Percentiles rank a stretch among this genome's conserved stretches.
These are phyloP conservation scores for Phytophthora constricta DNA, from an alignment of 352 stramenopile species.

Conservation along the genomic window DNA sequence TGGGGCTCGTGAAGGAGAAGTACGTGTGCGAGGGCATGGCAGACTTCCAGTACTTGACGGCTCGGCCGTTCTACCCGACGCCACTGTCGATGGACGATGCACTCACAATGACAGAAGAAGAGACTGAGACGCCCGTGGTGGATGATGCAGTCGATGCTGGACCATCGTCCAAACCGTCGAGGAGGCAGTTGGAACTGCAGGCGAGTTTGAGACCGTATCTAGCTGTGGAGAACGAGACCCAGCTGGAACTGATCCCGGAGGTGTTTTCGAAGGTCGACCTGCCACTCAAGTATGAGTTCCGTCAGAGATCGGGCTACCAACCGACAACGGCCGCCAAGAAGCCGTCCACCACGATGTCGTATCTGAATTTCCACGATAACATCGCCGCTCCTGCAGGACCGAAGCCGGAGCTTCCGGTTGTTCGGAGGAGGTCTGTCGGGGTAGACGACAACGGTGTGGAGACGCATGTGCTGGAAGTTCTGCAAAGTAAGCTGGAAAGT, in stretches of 20 bases:
- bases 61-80: constrained; percentile 61
- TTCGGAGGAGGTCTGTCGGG: constrained; percentile 57
- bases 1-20: constrained; percentile 75
- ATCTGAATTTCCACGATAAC: constrained; percentile 82
- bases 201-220: constrained; percentile 68
- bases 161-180: constrained; percentile 51
- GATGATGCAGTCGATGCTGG: constrained; percentile 28
- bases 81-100: constrained; percentile 33
- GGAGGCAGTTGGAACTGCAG: constrained; percentile 52
- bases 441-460: constrained; percentile 65
- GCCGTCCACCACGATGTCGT: constrained; percentile 76
- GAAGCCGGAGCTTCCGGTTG: constrained; percentile 54
- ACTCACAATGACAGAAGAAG: constrained; percentile 15
- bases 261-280: constrained; percentile 88
- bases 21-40: constrained; percentile 89
- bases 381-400: constrained; percentile 53
- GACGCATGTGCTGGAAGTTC: constrained; percentile 61
- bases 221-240: constrained; percentile 46
- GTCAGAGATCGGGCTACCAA: constrained; percentile 77
- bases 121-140: constrained; percentile 12
- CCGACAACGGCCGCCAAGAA: constrained; percentile 65
- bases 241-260: constrained; percentile 80
- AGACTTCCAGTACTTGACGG: constrained; percentile 87
- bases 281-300: constrained; percentile 86
- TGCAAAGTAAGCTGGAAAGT: constrained; percentile 61